Evolutionary conservation across 345 rosid genomes (phyloP), one percentile per base, ranked within the genome.

Genomic region (Hypericum androsaemum): DNA sequence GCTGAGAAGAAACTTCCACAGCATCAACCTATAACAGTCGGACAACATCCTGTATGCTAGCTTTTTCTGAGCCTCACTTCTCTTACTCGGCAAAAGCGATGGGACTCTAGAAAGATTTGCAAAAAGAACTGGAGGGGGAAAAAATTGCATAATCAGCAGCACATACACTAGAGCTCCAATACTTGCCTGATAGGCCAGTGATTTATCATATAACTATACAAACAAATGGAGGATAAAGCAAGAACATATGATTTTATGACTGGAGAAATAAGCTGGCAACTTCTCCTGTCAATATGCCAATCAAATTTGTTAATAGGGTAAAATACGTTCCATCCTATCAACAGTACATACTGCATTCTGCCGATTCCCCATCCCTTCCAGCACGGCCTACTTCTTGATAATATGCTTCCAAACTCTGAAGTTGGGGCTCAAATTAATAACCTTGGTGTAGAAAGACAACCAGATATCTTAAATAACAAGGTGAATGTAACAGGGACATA

Each of bases 331-430:
- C n/a, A 42, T n/a, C 6, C 4, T 11, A n/a, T 32, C 6, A 38
- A 61, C 52, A 16, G 53, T 55, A 46, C 95, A 73, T 64, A 86
- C 97, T 67, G 54, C 97, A 89, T 53, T 86, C 86, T 42, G 97
- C 83, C 60, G 75, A 64, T 64, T 83, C 73, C 28, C 95, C 95
- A 68, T 89, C 97, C 64, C 97, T 81, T 76, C 97, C 95, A 66
- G 95, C 92, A 72, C 97, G 95, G 49, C 97, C 97, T 43, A 94
- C 89, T 81, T 89, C 97, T 80, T 89, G 97, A 77, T 89, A 83
- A 70, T 89, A 89, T 46, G 95, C 94, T 70, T 89, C 97, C 64
- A 86, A 61, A 71, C 94, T 81, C 97, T 89, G 84, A 22, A 56
- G 62, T 60, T 59, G 41, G 54, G 57, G 52, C 60, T 17, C 49